These are phyloP conservation scores for Tulasnella sp. DNA, from an alignment of 768 basidiomycete genomes.

Conservation along the genomic window DNA sequence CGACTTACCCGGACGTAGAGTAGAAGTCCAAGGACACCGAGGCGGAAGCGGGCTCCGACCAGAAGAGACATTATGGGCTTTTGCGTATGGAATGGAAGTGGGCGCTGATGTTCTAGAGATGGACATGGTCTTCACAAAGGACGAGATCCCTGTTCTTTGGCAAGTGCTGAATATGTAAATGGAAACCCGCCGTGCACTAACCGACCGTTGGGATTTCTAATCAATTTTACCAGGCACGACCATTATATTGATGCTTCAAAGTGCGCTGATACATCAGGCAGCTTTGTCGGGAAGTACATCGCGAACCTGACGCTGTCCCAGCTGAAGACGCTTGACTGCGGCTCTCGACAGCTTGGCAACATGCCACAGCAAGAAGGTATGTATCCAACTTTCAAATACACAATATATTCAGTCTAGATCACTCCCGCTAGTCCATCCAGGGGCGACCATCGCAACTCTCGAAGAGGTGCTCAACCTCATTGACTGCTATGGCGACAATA, in stretches of 20 bases:
- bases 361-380: constrained; percentile 36
- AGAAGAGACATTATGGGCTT: constrained; percentile 1
- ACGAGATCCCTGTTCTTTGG: constrained; percentile 3
- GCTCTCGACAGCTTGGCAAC: constrained; percentile 46
- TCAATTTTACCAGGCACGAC: background rate
- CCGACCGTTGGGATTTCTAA: background rate
- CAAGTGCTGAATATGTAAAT: background rate
- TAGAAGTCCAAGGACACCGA: background rate
- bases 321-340: constrained; percentile 71
- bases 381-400: constrained; percentile 22
- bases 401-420: constrained; percentile 20
- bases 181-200: background rate
- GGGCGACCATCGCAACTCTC: constrained; percentile 60
- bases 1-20: background rate
- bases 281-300: constrained; percentile 61
- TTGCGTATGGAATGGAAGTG: constrained; percentile 5
- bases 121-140: constrained; percentile 6
- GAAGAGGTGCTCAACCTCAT: constrained; percentile 67
- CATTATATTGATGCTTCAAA: background rate
- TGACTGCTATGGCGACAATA: constrained; percentile 52
- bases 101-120: constrained; percentile 1
- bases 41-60: background rate
- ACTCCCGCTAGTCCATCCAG: constrained; percentile 55
- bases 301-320: constrained; percentile 71
- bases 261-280: constrained; percentile 3